Evolutionary conservation across 495 filamentous ascomycete species (phyloP), one percentile per base, ranked within the genome.

Genomic region (Penicillium maclennaniae): DNA sequence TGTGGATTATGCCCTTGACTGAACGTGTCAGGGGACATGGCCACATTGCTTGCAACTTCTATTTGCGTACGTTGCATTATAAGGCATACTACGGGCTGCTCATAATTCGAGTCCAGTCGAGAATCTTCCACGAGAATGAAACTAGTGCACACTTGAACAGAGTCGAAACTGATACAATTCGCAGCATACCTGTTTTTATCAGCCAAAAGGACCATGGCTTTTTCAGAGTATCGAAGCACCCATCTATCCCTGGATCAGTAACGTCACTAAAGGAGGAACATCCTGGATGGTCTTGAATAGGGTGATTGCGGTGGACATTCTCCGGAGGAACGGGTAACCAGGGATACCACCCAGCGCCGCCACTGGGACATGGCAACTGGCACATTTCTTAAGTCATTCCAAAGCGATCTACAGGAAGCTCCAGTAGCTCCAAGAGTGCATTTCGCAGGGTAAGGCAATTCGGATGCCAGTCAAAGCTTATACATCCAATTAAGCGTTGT

Each of bases 341-440:
- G 60, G 56, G 60, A 45, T 49, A 55, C 23, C 41, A 38, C 39
- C 51, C 43, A 41, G 41, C 49, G 45, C 52, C 23, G 43, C 16
- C 23, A 50, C 28, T 42, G 36, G 46, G 38, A 55, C 41, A 51
- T 49, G 34, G 55, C 41, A 58, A 59, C 49, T 59, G 55, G 63
- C 55, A 57, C 57, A 66, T 66, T 66, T 61, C 53, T 52, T 55
- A 25, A n/a, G 12, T 23, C 63, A 66, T 63, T 63, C 63, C 63
- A 49, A 14, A 42, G 21, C 39, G 56, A 59, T 52, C 31, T 39
- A 53, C 53, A 58, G n/a, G 37, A 28, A 51, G 23, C 17, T 16
- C 26, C 23, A 21, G 12, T 20, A 4, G 38, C 17, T 16, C 21
- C 36, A 7, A 41, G 21, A 19, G 45, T 40, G 26, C 21, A 36